Evolutionary conservation across 495 filamentous ascomycete genomes (phyloP).

Genomic region (Emericellopsis terricola): DNA sequence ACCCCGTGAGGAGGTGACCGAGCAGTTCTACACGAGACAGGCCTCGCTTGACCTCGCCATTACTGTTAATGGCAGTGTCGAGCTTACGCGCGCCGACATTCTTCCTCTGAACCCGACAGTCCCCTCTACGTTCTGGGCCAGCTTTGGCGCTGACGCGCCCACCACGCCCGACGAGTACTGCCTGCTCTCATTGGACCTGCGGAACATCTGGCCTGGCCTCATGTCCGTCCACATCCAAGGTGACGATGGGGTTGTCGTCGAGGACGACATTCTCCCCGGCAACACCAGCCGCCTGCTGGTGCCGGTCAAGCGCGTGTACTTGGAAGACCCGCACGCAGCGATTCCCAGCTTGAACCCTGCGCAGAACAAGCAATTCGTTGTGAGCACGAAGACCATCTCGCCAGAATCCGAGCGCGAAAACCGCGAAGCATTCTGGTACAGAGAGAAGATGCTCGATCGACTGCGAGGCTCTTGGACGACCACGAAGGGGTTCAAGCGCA

Average conservation of each 20-base stretch:
- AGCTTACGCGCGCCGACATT: constrained; percentile 61
- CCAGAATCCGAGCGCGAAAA: constrained; percentile 61
- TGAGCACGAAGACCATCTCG: constrained; percentile 58
- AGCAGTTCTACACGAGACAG: constrained; percentile 69
- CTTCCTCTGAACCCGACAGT: constrained; percentile 44
- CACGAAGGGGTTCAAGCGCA: constrained; percentile 29
- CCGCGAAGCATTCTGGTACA: constrained; percentile 84
- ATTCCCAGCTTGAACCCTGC: constrained; percentile 68
- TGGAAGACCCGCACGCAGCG: constrained; percentile 55
- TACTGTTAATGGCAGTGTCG: constrained; percentile 80
- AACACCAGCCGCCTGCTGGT: constrained; percentile 62
- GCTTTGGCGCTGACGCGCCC: constrained; percentile 7
- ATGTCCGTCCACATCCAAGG: constrained; percentile 39
- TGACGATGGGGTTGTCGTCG: constrained; percentile 14
- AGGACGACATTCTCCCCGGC: constrained; percentile 53
- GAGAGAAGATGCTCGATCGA: constrained; percentile 61
- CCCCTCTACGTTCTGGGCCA: constrained; percentile 26
- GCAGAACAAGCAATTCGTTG: constrained; percentile 71
- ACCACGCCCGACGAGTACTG: constrained; percentile 38
- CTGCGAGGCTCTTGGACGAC: constrained; percentile 58
- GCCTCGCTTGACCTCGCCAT: constrained; percentile 66
- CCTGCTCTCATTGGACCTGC: constrained; percentile 63
- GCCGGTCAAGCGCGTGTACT: constrained; percentile 55
- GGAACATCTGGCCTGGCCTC: constrained; percentile 72
- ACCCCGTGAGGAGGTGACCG: constrained; percentile 40